Conservation (phyloP, 495 filamentous ascomycete species). For the Penicillium riverlandense region DNA sequence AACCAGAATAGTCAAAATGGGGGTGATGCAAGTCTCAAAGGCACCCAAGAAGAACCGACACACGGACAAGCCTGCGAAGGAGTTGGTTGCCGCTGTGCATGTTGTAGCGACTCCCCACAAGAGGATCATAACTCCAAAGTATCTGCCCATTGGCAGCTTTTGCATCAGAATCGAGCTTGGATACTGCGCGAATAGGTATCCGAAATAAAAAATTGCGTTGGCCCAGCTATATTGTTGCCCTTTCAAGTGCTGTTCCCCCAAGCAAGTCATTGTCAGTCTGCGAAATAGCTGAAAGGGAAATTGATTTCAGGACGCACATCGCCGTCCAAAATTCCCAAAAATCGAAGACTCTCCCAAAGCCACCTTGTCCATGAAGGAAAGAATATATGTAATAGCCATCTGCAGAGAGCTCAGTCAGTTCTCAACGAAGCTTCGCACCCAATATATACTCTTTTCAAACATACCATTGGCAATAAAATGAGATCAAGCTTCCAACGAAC, state of each 20-base stretch:
- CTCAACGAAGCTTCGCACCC: too few relatives aligned
- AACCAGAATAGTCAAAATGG: slow-evolving; percentile 21
- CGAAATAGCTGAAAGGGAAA: too few relatives aligned
- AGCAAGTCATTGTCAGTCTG: too few relatives aligned
- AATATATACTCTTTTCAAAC: too few relatives aligned
- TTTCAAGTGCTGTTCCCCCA: slow-evolving; percentile 9
- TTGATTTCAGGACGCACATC: slow-evolving; percentile 1
- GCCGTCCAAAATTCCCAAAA: slow-evolving; percentile 23
- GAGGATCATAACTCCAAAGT: slow-evolving; percentile 22
- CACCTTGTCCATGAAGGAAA: slow-evolving; percentile 10
- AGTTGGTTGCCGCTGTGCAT: slow-evolving; percentile 19
- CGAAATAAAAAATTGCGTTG: slow-evolving; percentile 22
- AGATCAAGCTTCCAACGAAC: slow-evolving; percentile 14
- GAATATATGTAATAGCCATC: slow-evolving; percentile 1
- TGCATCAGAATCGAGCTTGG: slow-evolving; percentile 26
- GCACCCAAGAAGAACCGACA: slow-evolving; percentile 28
- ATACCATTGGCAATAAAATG: slow-evolving; percentile 9
- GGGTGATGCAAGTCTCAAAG: slow-evolving; percentile 23
- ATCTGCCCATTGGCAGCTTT: slow-evolving; percentile 20
- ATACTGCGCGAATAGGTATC: slow-evolving; percentile 24
- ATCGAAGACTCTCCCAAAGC: slow-evolving; percentile 5
- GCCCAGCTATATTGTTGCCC: slow-evolving; percentile 27
- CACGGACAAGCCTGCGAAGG: slow-evolving; percentile 21
- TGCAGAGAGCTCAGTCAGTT: too few relatives aligned
- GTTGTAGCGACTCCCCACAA: slow-evolving; percentile 25